Conservation (phyloP, 2,329 filamentous ascomycete genomes). For the Teratosphaeria epicoccoides region DNA sequence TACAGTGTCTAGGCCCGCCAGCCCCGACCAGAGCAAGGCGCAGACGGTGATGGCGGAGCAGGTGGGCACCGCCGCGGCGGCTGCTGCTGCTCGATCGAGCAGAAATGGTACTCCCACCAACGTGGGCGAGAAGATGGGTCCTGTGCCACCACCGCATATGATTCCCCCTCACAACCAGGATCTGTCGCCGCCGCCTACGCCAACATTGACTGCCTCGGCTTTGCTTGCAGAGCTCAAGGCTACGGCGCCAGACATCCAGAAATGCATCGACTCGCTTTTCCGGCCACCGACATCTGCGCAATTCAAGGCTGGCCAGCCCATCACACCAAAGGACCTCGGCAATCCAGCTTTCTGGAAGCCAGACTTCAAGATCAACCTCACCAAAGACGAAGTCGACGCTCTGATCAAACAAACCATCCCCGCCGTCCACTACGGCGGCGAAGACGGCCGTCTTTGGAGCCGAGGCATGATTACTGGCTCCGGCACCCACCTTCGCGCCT, state of each 20-base stretch:
- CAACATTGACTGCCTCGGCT: slow-evolving; percentile 22
- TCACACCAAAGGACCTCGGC: slow-evolving; percentile 19
- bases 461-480: slow-evolving; percentile 65
- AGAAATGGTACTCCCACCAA: background rate
- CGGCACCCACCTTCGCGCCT: slow-evolving; percentile 63
- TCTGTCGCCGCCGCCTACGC: slow-evolving; percentile 24
- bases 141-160: background rate
- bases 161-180: slow-evolving; percentile 3
- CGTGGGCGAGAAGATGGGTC: background rate
- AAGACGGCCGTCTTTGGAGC: slow-evolving; percentile 34
- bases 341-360: slow-evolving; percentile 18
- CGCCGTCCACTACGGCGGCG: slow-evolving; percentile 34
- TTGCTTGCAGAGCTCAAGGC: slow-evolving; percentile 24
- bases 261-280: slow-evolving; percentile 25
- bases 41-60: background rate
- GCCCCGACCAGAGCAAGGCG: slow-evolving; percentile 7
- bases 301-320: slow-evolving; percentile 21
- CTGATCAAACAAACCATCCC: slow-evolving; percentile 44
- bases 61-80: slow-evolving; percentile 17
- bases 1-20: background rate
- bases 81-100: slow-evolving; percentile 9
- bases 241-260: slow-evolving; percentile 22
- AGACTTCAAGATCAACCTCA: slow-evolving; percentile 24
- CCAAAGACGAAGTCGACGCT: slow-evolving; percentile 33
- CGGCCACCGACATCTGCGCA: slow-evolving; percentile 19